phyloP scores from a whole-genome alignment of 2,329 filamentous ascomycete species.

The Fusarium cyanostomum region DNA sequence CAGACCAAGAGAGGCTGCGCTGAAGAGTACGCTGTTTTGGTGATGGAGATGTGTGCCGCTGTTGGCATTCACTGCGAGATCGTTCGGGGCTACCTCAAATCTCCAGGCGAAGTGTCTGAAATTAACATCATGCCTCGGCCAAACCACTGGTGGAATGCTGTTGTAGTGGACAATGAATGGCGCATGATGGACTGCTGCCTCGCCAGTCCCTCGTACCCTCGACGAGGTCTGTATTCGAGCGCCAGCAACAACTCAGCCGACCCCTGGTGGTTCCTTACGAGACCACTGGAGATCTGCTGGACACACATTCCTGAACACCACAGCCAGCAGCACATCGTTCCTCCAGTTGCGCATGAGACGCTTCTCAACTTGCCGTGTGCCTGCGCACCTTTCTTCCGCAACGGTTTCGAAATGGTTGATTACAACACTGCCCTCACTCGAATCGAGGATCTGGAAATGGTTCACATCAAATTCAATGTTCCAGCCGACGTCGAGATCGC shows the following conservation, averaged over 20 bases:
- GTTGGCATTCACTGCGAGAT: constrained; percentile 89
- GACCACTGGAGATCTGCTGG: constrained; percentile 91
- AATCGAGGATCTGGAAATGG: constrained; percentile 92
- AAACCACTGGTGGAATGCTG: constrained; percentile 98
- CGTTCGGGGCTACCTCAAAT: constrained; percentile 89
- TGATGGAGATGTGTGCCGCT: constrained; percentile 92
- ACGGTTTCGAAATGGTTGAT: constrained; percentile 80
- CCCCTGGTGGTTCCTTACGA: constrained; percentile 90
- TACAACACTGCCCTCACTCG: constrained; percentile 89
- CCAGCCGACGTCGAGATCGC: constrained; percentile 91
- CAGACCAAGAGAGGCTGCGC: constrained; percentile 85
- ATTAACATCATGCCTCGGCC: constrained; percentile 82
- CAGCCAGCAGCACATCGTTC: constrained; percentile 91
- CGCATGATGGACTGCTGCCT: constrained; percentile 94
- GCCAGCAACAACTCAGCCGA: constrained; percentile 77
- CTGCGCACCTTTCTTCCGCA: constrained; percentile 88
- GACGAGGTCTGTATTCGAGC: constrained; percentile 79
- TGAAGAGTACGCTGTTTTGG: constrained; percentile 88
- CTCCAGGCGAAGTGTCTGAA: constrained; percentile 84
- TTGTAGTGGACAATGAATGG: constrained; percentile 94
- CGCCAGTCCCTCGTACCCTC: constrained; percentile 89
- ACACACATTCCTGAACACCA: constrained; percentile 92
- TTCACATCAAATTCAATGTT: constrained; percentile 87
- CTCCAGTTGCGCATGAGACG: constrained; percentile 84
- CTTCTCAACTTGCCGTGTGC: constrained; percentile 86